Percentiles rank a stretch among this genome's conserved stretches.
phyloP scores from a whole-genome alignment of 2,329 filamentous ascomycete genomes.

The Bertia moriformis region DNA sequence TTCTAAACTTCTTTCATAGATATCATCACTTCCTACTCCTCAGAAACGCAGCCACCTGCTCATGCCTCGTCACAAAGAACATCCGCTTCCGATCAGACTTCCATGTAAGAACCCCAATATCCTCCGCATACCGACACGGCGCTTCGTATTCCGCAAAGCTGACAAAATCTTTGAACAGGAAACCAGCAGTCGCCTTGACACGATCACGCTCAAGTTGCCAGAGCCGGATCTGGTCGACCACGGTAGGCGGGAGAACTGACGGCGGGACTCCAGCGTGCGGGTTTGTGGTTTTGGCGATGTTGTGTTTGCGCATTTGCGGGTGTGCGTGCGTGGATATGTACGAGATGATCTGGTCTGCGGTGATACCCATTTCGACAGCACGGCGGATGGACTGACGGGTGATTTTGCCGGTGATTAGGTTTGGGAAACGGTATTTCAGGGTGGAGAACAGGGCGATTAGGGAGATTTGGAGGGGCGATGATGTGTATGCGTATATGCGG shows the following conservation, averaged over 20 bases:
- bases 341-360: constrained; percentile 56
- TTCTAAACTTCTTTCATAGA: too few species aligned
- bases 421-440: constrained; percentile 57
- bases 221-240: constrained; percentile 61
- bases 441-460: constrained; percentile 58
- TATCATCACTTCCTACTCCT: constrained; percentile 34
- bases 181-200: constrained; percentile 51
- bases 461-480: constrained; percentile 56
- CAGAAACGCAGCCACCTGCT: constrained; percentile 51
- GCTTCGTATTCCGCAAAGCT: constrained; percentile 33
- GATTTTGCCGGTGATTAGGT: constrained; percentile 58
- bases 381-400: constrained; percentile 56
- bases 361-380: constrained; percentile 55
- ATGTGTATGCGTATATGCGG: constrained; percentile 62
- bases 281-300: neutral
- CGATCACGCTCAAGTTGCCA: constrained; percentile 65
- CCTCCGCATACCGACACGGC: constrained; percentile 47
- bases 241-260: constrained; percentile 54
- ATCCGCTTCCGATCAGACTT: constrained; percentile 44
- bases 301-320: constrained; percentile 42
- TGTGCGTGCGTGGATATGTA: constrained; percentile 60
- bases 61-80: constrained; percentile 57
- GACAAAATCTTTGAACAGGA: constrained; percentile 52
- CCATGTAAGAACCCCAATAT: constrained; percentile 56
- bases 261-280: neutral